Conservation (phyloP, 208 protist species). For the Acanthamoeba triangularis region DNA sequence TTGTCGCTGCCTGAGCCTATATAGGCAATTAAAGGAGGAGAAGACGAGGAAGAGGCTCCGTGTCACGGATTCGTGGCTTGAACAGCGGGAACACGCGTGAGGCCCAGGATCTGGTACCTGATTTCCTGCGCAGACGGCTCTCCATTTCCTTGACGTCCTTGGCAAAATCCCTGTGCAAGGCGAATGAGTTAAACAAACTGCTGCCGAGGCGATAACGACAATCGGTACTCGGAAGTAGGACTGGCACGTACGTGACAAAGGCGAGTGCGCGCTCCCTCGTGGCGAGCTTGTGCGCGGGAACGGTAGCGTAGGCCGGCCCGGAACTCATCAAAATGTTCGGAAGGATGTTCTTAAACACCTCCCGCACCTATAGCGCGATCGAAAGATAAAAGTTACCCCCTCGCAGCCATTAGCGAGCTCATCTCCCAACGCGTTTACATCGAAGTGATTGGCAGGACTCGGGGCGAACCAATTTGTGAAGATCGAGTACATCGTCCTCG, state of each 20-base stretch:
- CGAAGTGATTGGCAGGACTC: background rate
- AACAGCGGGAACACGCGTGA: background rate
- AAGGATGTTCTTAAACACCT: conserved; percentile 72
- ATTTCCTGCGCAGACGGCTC: conserved; percentile 9
- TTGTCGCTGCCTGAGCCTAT: background rate
- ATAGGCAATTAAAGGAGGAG: background rate
- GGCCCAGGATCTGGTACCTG: background rate
- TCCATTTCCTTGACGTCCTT: conserved; percentile 57
- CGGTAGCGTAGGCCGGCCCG: background rate
- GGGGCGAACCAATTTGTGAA: conserved; percentile 27
- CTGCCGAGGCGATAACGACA: too few species aligned
- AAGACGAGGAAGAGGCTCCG: background rate
- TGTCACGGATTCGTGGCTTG: background rate
- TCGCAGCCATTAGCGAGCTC: background rate
- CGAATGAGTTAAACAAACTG: too few species aligned
- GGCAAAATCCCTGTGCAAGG: background rate
- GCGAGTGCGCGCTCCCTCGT: conserved; percentile 44
- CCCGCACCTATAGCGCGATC: background rate
- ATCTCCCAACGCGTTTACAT: background rate
- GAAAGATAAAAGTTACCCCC: background rate
- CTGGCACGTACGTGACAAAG: conserved; percentile 29
- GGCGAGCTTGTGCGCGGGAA: conserved; percentile 40
- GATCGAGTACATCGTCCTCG: conserved; percentile 34
- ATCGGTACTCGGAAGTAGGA: background rate
- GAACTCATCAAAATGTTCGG: conserved; percentile 66